Conservation (phyloP, 345 rosid genomes). For the Psidium friedrichsthalianum region DNA sequence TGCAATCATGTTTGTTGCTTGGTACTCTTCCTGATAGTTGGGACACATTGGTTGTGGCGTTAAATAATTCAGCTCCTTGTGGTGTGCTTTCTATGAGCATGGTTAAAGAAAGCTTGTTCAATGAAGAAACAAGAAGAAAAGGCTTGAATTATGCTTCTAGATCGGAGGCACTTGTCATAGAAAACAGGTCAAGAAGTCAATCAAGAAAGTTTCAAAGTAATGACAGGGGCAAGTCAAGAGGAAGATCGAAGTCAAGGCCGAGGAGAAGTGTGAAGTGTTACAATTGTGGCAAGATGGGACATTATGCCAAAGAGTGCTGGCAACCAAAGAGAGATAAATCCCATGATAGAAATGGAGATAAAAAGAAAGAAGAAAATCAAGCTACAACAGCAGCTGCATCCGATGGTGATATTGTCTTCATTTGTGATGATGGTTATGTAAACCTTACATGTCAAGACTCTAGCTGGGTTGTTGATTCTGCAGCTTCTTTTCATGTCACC, state of each 20-base stretch:
- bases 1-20: no score
- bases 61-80: no score
- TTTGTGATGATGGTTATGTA: background rate
- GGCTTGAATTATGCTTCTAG: no score
- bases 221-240: background rate
- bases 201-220: no score
- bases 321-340: background rate
- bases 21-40: no score
- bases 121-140: no score
- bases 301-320: background rate
- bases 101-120: no score
- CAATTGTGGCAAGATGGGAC: background rate
- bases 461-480: background rate
- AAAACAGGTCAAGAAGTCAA: no score
- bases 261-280: background rate
- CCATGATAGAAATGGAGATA: background rate
- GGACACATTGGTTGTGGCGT: no score
- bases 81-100: no score
- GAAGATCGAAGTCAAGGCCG: background rate
- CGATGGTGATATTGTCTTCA: background rate
- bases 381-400: background rate
- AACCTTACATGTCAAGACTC: background rate
- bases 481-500: background rate
- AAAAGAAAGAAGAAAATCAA: background rate
- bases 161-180: no score